Evolutionary conservation across 179 eudicot species (phyloP), one percentile per base, ranked within the genome.

Genomic region (Heliamphora pulchella): DNA sequence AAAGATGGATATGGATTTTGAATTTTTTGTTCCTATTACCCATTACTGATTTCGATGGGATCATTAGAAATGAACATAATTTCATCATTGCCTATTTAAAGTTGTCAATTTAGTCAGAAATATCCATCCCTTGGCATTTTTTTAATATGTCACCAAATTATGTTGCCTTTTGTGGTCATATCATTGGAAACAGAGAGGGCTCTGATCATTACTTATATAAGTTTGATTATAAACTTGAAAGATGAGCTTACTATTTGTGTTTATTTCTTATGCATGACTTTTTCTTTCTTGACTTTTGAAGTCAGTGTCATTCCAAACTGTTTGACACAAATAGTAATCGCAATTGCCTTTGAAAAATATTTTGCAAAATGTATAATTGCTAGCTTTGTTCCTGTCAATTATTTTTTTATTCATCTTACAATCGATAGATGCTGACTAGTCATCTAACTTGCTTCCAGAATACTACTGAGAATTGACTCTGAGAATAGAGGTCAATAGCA

Each of bases 371-470:
- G 8, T 9, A 13, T 43, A 2, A 58, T 1, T 43, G 78, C 9
- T 57, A 57, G 50, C 31, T 57, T 57, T 53, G 7, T 43, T 55
- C 2, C 18, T 62, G 2, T 43, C 10, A 39, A 15, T 15, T 13
- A 57, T 9, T 8, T 58, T 5, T 55, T 31, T 31, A 31, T 31
- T 31, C 31, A 31, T 31, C 31, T 31, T 31, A 31, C 0, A 31
- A 31, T 31, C 31, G 31, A 31, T 31, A 31, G 31, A 31, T 31
- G 31, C 31, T 31, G 31, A 31, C 31, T 31, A 0, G 31, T 31
- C 31, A 31, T 31, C 31, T 31, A 31, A 31, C 63, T 63, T 69
- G 70, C 67, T 5, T 83, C 62, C 84, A 82, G 86, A 64, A 78
- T 65, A 62, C 75, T 70, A 31, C 51, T 76, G 68, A 74, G 31